Percentiles rank a stretch among this genome's conserved stretches.
Conservation (phyloP, 2,329 filamentous ascomycete genomes). For the Curvularia lunata region DNA sequence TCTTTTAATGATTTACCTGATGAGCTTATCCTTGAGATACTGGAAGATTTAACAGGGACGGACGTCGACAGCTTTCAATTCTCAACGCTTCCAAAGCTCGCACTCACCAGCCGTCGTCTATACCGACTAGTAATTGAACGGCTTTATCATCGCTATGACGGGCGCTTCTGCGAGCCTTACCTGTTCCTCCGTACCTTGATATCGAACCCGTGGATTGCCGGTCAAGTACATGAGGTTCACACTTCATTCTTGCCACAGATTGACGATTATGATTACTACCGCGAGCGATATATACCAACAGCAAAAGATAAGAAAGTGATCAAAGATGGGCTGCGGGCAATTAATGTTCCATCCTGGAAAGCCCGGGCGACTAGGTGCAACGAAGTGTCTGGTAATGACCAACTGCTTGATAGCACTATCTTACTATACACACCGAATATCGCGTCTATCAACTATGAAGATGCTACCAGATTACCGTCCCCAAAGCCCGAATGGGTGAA, state of each 20-base stretch:
- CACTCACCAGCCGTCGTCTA: slow-evolving; percentile 31
- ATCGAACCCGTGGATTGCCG: slow-evolving; percentile 23
- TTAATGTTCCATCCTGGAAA: slow-evolving; percentile 36
- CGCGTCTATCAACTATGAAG: slow-evolving; percentile 2
- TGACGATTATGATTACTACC: slow-evolving; percentile 18
- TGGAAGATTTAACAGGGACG: slow-evolving; percentile 30
- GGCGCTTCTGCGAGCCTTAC: slow-evolving; percentile 34
- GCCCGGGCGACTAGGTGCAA: slow-evolving; percentile 33
- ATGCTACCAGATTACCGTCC: neutral
- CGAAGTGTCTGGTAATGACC: slow-evolving; percentile 13
- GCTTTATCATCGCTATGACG: slow-evolving; percentile 32
- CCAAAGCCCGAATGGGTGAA: slow-evolving; percentile 29
- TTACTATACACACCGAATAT: slow-evolving; percentile 37
- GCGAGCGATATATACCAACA: slow-evolving; percentile 23
- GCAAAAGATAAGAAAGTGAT: slow-evolving; percentile 36
- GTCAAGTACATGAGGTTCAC: slow-evolving; percentile 26
- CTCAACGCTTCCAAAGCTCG: slow-evolving; percentile 28
- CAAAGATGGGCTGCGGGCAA: slow-evolving; percentile 32
- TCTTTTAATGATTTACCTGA: slow-evolving; percentile 35
- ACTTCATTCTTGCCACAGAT: too few relatives aligned
- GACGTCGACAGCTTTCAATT: slow-evolving; percentile 23
- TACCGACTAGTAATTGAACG: slow-evolving; percentile 28
- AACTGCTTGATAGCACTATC: slow-evolving; percentile 31
- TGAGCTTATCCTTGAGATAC: slow-evolving; percentile 37
- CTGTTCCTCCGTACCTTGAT: slow-evolving; percentile 38